These are phyloP conservation scores for Oenanthe javanica DNA, from an alignment of 140 eudicot species.

Conservation along the genomic window DNA sequence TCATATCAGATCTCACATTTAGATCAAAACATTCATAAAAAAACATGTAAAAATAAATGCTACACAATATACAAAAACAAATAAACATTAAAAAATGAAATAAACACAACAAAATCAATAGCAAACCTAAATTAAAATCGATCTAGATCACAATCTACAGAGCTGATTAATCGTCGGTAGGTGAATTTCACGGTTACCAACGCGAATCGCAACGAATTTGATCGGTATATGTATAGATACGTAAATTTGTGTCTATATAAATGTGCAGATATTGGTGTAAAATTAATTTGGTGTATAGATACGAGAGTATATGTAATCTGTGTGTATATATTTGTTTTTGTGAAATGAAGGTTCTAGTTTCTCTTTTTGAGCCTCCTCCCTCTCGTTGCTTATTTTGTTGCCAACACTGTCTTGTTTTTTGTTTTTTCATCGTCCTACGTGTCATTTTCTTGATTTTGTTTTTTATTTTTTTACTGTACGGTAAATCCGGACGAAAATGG, in stretches of 20 bases:
- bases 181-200: not conserved
- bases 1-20: conserved; percentile 19
- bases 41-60: too few species aligned
- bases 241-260: not conserved
- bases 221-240: not conserved
- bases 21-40: not conserved
- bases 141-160: conserved; percentile 1
- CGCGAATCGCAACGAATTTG: not conserved
- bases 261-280: not conserved
- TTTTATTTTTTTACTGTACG: not conserved
- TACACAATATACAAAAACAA: not conserved
- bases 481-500: not conserved
- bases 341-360: conserved; percentile 18
- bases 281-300: not conserved
- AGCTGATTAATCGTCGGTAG: not conserved
- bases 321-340: too few species aligned
- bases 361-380: not conserved
- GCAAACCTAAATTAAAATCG: conserved; percentile 1
- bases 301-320: too few species aligned
- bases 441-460: not conserved
- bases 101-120: not conserved
- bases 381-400: not conserved
- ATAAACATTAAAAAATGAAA: not conserved
- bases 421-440: conserved; percentile 6
- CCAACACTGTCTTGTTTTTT: not conserved